Conservation (phyloP, 257 asterid genomes). For the Solanum acaule region DNA sequence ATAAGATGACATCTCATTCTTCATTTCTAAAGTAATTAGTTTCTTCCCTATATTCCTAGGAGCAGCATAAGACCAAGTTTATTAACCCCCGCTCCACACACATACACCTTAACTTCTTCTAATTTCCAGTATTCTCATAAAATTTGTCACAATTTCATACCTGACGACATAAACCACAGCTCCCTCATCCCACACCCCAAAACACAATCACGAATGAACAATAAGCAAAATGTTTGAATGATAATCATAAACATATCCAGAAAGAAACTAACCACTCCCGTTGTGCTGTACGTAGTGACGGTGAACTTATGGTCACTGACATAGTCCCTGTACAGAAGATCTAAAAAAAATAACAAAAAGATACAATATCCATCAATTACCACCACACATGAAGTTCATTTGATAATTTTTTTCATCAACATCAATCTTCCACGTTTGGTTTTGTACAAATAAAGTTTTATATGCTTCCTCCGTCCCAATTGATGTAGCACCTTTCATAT, state of each 20-base stretch:
- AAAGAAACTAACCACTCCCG: constrained; percentile 4
- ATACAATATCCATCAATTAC: background rate
- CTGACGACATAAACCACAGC: background rate
- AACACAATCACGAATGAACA: background rate
- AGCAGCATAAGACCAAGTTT: background rate
- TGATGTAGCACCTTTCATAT: background rate
- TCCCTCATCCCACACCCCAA: background rate
- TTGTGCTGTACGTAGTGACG: constrained; percentile 8
- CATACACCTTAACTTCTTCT: background rate
- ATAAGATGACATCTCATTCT: background rate
- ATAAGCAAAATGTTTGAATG: background rate
- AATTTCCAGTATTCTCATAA: background rate
- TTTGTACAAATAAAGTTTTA: background rate
- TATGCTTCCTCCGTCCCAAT: background rate
- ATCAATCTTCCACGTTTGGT: background rate
- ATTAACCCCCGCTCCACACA: background rate
- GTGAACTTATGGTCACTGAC: constrained; percentile 11
- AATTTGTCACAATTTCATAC: background rate
- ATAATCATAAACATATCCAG: background rate
- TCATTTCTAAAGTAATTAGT: background rate
- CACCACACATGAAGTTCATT: background rate
- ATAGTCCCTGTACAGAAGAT: constrained; percentile 15
- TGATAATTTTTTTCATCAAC: background rate
- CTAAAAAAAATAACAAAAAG: background rate
- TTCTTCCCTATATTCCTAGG: background rate